Evolutionary conservation across 345 rosid genomes (phyloP), one percentile per base, ranked within the genome.

Genomic region (Eucalyptus erythrocorys): DNA sequence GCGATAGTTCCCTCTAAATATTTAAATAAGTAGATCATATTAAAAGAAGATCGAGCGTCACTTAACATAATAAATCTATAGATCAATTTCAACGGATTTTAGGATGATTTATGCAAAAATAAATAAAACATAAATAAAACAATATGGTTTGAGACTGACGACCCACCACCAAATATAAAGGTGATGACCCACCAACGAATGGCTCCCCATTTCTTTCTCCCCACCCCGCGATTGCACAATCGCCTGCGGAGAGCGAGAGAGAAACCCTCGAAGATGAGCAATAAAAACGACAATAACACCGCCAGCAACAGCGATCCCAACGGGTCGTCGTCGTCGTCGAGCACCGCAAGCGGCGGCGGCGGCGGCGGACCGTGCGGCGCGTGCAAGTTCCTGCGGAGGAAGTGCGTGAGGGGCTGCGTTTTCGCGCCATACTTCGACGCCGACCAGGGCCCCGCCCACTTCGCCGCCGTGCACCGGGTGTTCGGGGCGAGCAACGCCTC

Each of bases 401-500:
- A 97, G 90, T 97, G 99, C 55, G 93, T 94, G 68, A 92, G 90
- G 88, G 98, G 96, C 3, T 97, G 99, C 91, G 92, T 96, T 42
- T 96, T 96, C 87, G 98, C 98, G 51, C 99, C 99, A 4, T 96
- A 97, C 76, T 97, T 96, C 87, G 98, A 96, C 90, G 90, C 99
- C 40, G 99, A 97, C 51, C 98, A 97, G 90, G 99, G 98, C 21
- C 91, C 96, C 10, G 68, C 96, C 43, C 94, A 93, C 84, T 96
- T 97, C 86, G 99, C 99, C 6, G 98, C 97, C 1, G 98, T 96
- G n/a, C 99, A 95, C 91, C 96, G 94, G 91, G 96, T 96, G 37
- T 96, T 96, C 88, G 99, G 99, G 15, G 99, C 99, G 4, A 97
- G 99, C 91, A 97, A 97, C 89, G 96, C 96, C 13, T 94, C 99